Conservation (phyloP, 345 rosid species). For the Sisymbrium irio region DNA sequence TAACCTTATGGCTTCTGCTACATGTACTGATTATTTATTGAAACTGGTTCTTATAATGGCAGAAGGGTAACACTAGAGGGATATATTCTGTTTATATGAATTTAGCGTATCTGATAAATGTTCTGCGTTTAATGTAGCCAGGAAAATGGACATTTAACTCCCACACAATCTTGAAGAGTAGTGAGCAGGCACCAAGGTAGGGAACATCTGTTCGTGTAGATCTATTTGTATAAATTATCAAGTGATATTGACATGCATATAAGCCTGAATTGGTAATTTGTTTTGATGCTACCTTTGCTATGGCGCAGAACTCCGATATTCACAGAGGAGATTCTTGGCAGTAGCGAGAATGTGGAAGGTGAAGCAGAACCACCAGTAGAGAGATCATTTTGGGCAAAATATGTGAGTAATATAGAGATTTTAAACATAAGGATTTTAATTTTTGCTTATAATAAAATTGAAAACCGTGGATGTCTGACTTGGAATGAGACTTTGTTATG, state of each 20-base stretch:
- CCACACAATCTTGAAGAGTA: slow-evolving; percentile 26
- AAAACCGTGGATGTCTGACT: neutral
- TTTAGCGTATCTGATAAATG: neutral
- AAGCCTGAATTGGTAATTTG: neutral
- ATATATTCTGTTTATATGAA: neutral
- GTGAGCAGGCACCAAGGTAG: slow-evolving; percentile 28
- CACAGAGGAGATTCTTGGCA: slow-evolving; percentile 20
- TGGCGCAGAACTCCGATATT: slow-evolving; percentile 11
- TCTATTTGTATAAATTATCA: neutral
- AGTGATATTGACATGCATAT: neutral
- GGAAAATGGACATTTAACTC: slow-evolving; percentile 21
- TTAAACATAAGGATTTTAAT: neutral
- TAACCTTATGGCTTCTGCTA: neutral
- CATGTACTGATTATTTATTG: neutral
- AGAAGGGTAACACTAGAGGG: neutral
- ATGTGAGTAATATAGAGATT: neutral
- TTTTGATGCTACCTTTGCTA: neutral
- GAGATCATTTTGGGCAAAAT: slow-evolving; percentile 24
- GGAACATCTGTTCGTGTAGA: neutral
- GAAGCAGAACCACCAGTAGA: slow-evolving; percentile 13
- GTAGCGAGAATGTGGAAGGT: slow-evolving; percentile 16
- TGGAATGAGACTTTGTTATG: neutral
- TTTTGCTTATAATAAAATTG: too few relatives aligned
- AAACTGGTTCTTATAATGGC: neutral
- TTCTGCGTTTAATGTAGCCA: slow-evolving; percentile 1